Conservation (phyloP, 108 stramenopile genomes). For the Pinguiococcus pyrenoidosus region DNA sequence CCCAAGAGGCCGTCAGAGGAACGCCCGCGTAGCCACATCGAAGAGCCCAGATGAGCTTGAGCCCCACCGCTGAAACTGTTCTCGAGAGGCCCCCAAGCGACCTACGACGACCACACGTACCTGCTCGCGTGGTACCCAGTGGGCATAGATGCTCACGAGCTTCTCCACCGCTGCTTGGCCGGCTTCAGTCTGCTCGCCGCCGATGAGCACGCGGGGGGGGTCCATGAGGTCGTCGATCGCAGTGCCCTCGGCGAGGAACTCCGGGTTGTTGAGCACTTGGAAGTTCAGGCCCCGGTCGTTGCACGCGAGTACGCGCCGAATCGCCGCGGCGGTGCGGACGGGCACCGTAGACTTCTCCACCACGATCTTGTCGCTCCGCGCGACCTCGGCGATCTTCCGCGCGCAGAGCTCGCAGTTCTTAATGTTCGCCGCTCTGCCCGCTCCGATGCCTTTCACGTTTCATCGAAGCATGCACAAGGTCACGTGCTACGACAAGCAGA, state of each 20-base stretch:
- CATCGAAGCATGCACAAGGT: not conserved
- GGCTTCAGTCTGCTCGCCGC: conserved; percentile 79
- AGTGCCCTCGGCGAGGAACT: conserved; percentile 99
- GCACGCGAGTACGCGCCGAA: conserved; percentile 74
- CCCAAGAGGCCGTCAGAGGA: no score
- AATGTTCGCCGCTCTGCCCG: conserved; percentile 97
- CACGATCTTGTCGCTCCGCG: conserved; percentile 66
- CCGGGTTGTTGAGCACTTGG: conserved; percentile 90
- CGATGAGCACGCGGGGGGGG: conserved; percentile 93
- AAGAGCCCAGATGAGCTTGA: no score
- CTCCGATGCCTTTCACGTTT: conserved; percentile 58
- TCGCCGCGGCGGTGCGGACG: conserved; percentile 90
- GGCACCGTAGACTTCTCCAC: conserved; percentile 99
- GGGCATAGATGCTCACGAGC: conserved; percentile 36
- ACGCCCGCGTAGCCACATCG: no score
- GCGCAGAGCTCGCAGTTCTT: conserved; percentile 99
- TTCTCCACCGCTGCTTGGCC: conserved; percentile 51
- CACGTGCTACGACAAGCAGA: no score
- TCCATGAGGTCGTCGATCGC: conserved; percentile 82
- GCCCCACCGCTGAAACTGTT: no score
- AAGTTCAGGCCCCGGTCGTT: conserved; percentile 85
- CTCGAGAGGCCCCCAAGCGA: no score
- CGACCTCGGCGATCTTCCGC: conserved; percentile 87
- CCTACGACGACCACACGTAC: no score
- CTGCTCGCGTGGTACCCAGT: conserved; percentile 80